Evolutionary conservation across 2,329 filamentous ascomycete genomes (phyloP).

Genomic region (Neopestalotiopsis clavispora): DNA sequence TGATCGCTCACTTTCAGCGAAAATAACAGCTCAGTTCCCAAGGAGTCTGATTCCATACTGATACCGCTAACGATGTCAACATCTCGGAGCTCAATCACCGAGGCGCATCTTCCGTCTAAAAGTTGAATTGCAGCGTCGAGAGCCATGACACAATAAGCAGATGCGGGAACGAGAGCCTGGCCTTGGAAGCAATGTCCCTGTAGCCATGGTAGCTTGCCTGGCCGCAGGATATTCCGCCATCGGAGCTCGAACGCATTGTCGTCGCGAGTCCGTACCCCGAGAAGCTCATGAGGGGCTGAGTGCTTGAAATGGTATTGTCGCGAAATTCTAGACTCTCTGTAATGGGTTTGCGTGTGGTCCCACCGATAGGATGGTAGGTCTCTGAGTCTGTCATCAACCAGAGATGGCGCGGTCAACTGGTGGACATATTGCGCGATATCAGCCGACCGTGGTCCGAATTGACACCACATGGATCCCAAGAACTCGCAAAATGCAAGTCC

Average conservation of each 20-base stretch:
- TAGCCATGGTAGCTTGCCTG: conserved; percentile 45
- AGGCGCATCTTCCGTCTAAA: conserved; percentile 27
- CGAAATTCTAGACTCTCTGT: conserved; percentile 49
- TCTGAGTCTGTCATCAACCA: conserved; percentile 21
- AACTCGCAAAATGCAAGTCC: conserved; percentile 30
- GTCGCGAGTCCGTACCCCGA: conserved; percentile 42
- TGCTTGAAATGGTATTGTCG: conserved; percentile 41
- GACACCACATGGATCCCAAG: conserved; percentile 32
- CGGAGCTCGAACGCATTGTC: conserved; percentile 39
- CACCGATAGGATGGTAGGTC: conserved; percentile 51
- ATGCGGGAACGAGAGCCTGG: conserved; percentile 49
- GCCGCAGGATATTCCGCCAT: conserved; percentile 47
- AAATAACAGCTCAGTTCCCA: conserved; percentile 43
- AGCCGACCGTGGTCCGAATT: conserved; percentile 23
- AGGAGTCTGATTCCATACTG: conserved; percentile 32
- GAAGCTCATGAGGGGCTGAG: conserved; percentile 39
- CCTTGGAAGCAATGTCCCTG: conserved; percentile 47
- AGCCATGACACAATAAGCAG: conserved; percentile 52
- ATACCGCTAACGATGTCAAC: conserved; percentile 34
- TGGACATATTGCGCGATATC: conserved; percentile 29
- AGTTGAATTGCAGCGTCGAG: conserved; percentile 45
- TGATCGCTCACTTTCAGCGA: conserved; percentile 32
- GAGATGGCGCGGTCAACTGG: conserved; percentile 21
- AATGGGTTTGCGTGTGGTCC: conserved; percentile 49
- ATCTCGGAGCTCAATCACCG: conserved; percentile 32